phyloP scores from a whole-genome alignment of 352 stramenopile genomes.

The Pythium phragmiticola region DNA sequence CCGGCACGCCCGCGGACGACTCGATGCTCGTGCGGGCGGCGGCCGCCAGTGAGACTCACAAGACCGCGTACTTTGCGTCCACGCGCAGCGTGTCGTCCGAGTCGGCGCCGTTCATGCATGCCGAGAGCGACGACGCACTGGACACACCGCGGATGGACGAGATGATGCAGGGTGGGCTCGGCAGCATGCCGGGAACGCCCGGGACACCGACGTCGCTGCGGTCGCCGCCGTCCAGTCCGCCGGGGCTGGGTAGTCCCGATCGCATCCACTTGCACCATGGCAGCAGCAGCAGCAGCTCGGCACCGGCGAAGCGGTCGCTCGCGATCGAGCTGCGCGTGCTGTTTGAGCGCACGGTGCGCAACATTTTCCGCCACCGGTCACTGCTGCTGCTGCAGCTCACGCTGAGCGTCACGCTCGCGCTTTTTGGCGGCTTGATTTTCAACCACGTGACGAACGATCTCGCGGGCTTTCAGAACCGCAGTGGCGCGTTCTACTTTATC shows the following conservation, averaged over 20 bases:
- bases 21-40: slow-evolving; percentile 11
- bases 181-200: slow-evolving; percentile 19
- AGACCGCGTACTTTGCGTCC: slow-evolving; percentile 11
- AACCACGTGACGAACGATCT: slow-evolving; percentile 81
- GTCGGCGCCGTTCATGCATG: slow-evolving; percentile 58
- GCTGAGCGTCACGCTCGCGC: slow-evolving; percentile 54
- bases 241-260: slow-evolving; percentile 21
- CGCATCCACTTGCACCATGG: slow-evolving; percentile 10
- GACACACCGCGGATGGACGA: slow-evolving; percentile 47
- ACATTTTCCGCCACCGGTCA: slow-evolving; percentile 73
- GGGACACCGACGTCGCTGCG: slow-evolving; percentile 17
- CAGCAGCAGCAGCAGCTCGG: slow-evolving; percentile 1
- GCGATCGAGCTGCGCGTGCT: slow-evolving; percentile 68
- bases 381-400: slow-evolving; percentile 63
- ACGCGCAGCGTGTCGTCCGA: slow-evolving; percentile 26
- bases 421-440: slow-evolving; percentile 77
- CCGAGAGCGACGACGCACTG: slow-evolving; percentile 33
- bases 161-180: too few relatives aligned
- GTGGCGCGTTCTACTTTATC: slow-evolving; percentile 83
- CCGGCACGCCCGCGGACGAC: slow-evolving; percentile 18
- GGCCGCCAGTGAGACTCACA: neutral
- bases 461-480: slow-evolving; percentile 83
- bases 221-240: slow-evolving; percentile 30
- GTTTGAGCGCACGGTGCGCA: slow-evolving; percentile 63
- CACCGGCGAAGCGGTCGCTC: slow-evolving; percentile 36